Percentiles rank a stretch among this genome's conserved stretches.
Conservation (phyloP, 163 green algal genomes). For the Chlamydomonas reinhardtii region DNA sequence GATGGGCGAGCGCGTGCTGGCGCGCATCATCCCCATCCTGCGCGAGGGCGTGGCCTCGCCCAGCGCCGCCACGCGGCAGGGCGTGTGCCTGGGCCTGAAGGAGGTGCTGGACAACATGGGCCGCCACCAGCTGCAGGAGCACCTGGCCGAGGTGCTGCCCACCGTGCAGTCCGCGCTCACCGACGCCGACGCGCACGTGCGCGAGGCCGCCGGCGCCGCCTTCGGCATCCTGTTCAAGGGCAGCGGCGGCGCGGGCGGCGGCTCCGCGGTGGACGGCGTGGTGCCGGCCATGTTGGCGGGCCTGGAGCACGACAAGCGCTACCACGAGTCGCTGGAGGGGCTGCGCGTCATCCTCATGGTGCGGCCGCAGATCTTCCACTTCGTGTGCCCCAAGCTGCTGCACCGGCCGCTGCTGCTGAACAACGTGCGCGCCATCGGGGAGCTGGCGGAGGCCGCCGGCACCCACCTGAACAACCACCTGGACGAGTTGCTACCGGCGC, state of each 20-base stretch:
- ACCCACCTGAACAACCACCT: constrained; percentile 82
- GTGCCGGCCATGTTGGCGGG: constrained; percentile 83
- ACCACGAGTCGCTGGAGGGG: constrained; percentile 84
- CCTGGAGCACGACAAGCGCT: constrained; percentile 65
- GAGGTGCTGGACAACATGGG: constrained; percentile 89
- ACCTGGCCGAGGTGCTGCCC: constrained; percentile 88
- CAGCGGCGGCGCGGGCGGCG: constrained; percentile 61
- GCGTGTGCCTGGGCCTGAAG: constrained; percentile 93
- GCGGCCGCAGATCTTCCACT: constrained; percentile 69
- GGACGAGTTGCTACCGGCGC: constrained; percentile 77
- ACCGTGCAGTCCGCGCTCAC: constrained; percentile 89
- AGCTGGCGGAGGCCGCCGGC: constrained; percentile 84
- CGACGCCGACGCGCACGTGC: constrained; percentile 78
- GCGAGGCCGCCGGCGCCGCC: constrained; percentile 84
- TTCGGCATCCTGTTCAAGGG: constrained; percentile 91
- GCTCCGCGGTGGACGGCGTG: constrained; percentile 82
- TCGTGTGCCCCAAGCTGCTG: constrained; percentile 80
- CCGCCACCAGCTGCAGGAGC: constrained; percentile 79
- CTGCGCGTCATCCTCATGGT: constrained; percentile 90
- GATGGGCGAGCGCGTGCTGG: constrained; percentile 95
- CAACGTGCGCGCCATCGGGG: constrained; percentile 79
- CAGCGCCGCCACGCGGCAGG: constrained; percentile 68
- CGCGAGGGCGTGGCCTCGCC: constrained; percentile 68
- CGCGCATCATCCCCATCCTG: constrained; percentile 94
- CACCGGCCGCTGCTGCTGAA: constrained; percentile 58